phyloP scores from a whole-genome alignment of 2,329 filamentous ascomycete species.

The Arthrobotrys pseudoclavata region DNA sequence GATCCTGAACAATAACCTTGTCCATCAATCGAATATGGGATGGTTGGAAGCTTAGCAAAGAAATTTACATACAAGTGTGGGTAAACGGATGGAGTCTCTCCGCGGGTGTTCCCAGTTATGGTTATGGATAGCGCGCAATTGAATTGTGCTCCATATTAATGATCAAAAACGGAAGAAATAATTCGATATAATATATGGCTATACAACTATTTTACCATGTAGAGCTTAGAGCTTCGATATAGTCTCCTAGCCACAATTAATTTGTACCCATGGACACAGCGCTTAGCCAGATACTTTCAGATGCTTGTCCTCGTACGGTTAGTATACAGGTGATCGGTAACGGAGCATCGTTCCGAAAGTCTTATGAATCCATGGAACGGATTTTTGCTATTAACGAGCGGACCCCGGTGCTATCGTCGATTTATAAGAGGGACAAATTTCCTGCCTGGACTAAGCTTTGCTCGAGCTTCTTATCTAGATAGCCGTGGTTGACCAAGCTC shows the following conservation, averaged over 20 bases:
- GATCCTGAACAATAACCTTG: neutral
- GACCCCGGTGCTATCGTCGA: neutral
- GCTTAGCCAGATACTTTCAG: conserved; percentile 2
- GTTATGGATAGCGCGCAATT: conserved; percentile 12
- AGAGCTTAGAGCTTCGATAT: conserved; percentile 3
- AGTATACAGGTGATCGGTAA: conserved; percentile 10
- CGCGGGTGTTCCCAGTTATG: neutral
- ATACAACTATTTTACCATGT: conserved; percentile 1
- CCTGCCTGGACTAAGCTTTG: neutral
- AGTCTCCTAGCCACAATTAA: neutral
- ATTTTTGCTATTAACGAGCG: neutral
- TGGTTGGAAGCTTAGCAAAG: neutral
- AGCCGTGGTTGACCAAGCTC: neutral
- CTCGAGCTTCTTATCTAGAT: conserved; percentile 3
- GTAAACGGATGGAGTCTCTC: conserved; percentile 45
- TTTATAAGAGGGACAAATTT: conserved; percentile 19
- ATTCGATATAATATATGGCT: neutral
- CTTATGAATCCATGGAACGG: conserved; percentile 15
- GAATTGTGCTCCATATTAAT: neutral
- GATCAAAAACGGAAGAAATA: neutral
- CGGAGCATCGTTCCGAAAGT: conserved; percentile 37
- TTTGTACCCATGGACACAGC: neutral
- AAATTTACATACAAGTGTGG: conserved; percentile 15
- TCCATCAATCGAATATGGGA: conserved; percentile 18
- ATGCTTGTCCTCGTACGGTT: conserved; percentile 4